Base-by-base conservation (phyloP, 2,329 filamentous ascomycete species). In the Phaeosphaeria sp. region DNA sequence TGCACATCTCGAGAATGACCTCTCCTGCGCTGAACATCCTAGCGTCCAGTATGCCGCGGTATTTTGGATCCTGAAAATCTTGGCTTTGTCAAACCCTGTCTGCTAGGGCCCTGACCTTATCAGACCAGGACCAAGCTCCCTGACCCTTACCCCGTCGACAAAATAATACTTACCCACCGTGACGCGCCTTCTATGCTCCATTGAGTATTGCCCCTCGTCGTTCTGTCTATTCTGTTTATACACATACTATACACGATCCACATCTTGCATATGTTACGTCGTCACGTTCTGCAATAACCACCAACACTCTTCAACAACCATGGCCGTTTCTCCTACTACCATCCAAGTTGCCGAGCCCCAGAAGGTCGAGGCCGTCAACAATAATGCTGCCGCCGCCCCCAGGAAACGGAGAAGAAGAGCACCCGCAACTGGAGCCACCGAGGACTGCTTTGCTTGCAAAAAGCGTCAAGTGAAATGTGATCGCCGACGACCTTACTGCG, bases 391-490 rank as follows among this genome's bases (percentile, higher is more conserved):
- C 50, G 71, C 73, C 43, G 73, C 71, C 25, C 76, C 70, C 71
- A 82, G 65, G 66, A 84, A 97, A 83, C 88, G 93, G 74, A 89
- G 93, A 82, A 91, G 93, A 85, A 88, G 93, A 80, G 91, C 93
- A 20, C 91, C 92, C 20, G 89, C 92, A 51, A 93, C 91, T 63
- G 94, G 94, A 72, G 94, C 94, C 58, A 88, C 91, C 46, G 93
- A 96, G 77, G 94, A 98, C 79, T 99, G 94, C 85, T 97, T 97
- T 77, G 89, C 93, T 44, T 99, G 94, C 81, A 86, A 89, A 66
- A 95, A 93, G 80, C 87, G 91, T 74, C 89, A 88, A 69, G 84
- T 90, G 63, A 91, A 92, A 78, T 99, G 94, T 81, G 94, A 98
- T 79, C 89, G 94, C 68, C 88, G 92, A 74, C 87, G 94, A 70